Percentiles rank a stretch among this genome's conserved stretches.
Conservation (phyloP, 139 green algal species). For the Eudorina sp. region DNA sequence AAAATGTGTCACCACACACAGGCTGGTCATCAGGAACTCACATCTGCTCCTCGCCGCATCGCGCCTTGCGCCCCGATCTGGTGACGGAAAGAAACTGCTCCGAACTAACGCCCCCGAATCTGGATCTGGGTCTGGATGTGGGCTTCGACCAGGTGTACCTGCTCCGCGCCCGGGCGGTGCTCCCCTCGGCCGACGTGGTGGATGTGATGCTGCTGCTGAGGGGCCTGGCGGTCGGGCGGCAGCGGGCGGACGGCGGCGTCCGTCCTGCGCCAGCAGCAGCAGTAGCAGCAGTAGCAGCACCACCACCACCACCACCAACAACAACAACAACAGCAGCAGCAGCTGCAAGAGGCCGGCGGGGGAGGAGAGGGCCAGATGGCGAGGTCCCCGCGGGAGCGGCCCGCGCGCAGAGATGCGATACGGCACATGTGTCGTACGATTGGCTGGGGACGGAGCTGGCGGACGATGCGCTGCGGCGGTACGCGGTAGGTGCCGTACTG, state of each 20-base stretch:
- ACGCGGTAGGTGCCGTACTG: neutral
- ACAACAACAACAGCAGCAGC: neutral
- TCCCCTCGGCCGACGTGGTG: neutral
- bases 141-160: neutral
- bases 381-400: neutral
- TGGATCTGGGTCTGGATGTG: no score
- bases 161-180: neutral
- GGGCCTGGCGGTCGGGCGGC: neutral
- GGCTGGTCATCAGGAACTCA: no score
- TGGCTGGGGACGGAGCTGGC: conserved; percentile 18
- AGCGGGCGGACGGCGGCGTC: neutral
- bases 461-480: conserved; percentile 21
- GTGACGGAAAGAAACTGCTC: no score
- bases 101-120: no score
- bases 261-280: no score
- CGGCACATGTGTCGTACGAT: neutral
- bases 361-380: no score
- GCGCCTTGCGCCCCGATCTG: neutral
- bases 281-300: neutral
- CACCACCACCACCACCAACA: no score
- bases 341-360: no score
- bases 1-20: no score
- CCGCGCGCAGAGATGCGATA: no score
- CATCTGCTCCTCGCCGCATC: neutral
- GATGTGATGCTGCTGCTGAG: conserved; percentile 30